These are phyloP conservation scores for Aspergillus kassunensis DNA, from an alignment of 495 filamentous ascomycete species.

Conservation along the genomic window DNA sequence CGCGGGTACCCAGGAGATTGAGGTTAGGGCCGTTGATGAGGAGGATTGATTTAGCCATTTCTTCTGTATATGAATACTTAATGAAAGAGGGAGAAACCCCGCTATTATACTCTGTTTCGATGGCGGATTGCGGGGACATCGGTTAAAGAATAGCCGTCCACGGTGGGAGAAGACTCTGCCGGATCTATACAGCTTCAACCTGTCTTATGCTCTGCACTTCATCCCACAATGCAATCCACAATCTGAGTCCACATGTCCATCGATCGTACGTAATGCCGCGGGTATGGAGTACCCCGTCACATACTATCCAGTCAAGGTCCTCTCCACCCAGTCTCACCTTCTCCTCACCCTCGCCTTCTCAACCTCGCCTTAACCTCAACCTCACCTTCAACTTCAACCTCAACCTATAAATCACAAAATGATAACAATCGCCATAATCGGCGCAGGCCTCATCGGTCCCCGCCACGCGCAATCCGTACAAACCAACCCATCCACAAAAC, in stretches of 20 bases:
- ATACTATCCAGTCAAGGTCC: no score
- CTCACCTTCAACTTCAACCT: no score
- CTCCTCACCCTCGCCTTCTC: no score
- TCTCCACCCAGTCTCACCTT: no score
- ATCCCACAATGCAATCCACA: no score
- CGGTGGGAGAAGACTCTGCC: conserved; percentile 4
- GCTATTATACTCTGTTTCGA: not conserved
- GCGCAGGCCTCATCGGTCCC: conserved; percentile 56
- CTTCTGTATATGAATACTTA: not conserved
- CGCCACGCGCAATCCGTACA: conserved; percentile 51
- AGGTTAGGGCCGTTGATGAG: conserved; percentile 79
- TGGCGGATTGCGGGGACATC: not conserved
- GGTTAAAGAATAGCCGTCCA: not conserved
- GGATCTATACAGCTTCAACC: not conserved
- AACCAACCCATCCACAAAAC: conserved; percentile 39
- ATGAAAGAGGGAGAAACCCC: not conserved
- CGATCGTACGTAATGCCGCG: no score
- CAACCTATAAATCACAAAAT: conserved; percentile 3
- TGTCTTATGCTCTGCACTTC: no score
- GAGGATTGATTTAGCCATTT: conserved; percentile 55
- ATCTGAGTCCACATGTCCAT: no score
- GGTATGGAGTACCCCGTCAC: no score
- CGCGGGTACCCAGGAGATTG: conserved; percentile 70
- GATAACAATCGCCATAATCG: conserved; percentile 47
- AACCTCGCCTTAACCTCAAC: not conserved